phyloP scores from a whole-genome alignment of 371 early-diverging fungal species.

The Mortierella polycephala region DNA sequence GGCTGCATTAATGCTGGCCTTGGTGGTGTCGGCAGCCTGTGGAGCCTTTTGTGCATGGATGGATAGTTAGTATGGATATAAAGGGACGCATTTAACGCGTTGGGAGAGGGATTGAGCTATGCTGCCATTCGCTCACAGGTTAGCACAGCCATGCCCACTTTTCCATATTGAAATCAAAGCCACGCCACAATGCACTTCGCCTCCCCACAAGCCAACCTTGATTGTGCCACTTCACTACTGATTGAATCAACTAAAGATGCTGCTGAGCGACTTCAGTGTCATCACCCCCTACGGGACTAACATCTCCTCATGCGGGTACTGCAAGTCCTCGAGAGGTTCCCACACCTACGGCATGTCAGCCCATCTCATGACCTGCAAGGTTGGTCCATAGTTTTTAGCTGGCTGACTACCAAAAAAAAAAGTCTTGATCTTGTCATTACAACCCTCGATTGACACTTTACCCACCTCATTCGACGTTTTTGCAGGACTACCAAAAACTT shows the following conservation, averaged over 20 bases:
- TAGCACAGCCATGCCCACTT: too few species aligned
- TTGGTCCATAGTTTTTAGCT: not conserved
- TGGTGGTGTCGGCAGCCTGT: not conserved
- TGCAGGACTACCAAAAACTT: conserved; percentile 73
- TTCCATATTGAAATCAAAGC: too few species aligned
- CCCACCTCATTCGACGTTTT: not conserved
- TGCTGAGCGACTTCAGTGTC: conserved; percentile 36
- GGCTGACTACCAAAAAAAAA: too few species aligned
- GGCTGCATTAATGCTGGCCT: too few species aligned
- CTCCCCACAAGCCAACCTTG: not conserved
- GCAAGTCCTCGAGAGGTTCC: conserved; percentile 59
- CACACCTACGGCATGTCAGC: conserved; percentile 67
- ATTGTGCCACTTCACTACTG: not conserved
- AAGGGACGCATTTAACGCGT: not conserved
- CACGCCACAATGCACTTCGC: too few species aligned
- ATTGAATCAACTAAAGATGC: conserved; percentile 11
- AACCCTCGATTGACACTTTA: too few species aligned
- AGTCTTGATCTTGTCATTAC: too few species aligned
- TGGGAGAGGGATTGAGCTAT: too few species aligned
- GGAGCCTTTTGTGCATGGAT: conserved; percentile 6
- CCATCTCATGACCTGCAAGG: conserved; percentile 55
- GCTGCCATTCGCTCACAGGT: too few species aligned
- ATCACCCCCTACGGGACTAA: conserved; percentile 56
- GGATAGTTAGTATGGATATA: not conserved
- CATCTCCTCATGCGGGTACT: conserved; percentile 67